phyloP scores from a whole-genome alignment of 2,329 filamentous ascomycete genomes.

The Fusarium camptoceras region DNA sequence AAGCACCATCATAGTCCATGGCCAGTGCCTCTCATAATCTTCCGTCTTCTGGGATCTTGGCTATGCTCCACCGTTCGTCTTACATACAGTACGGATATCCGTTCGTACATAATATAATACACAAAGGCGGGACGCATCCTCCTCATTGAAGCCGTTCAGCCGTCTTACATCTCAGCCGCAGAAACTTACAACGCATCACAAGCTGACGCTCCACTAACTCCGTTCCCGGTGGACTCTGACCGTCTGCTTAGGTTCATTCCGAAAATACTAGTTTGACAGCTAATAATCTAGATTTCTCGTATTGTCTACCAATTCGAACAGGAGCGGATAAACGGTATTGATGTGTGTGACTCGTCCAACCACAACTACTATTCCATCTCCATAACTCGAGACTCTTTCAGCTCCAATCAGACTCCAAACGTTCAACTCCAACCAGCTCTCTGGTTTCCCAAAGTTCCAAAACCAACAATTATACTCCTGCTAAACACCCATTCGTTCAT shows the following conservation, averaged over 20 bases:
- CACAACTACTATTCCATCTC: neutral
- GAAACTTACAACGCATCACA: conserved; percentile 1
- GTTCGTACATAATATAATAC: conserved; percentile 8
- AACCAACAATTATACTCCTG: neutral
- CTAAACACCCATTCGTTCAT: neutral
- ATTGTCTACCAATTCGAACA: neutral
- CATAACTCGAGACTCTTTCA: neutral
- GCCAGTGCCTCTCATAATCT: conserved; percentile 4
- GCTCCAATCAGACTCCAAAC: neutral
- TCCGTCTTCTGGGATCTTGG: neutral
- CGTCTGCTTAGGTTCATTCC: neutral
- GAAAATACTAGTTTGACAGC: neutral
- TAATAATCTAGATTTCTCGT: conserved; percentile 3
- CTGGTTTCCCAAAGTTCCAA: neutral
- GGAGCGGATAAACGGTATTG: neutral
- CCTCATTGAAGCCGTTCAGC: neutral
- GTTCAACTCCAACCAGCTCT: neutral
- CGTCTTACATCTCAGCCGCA: conserved; percentile 11
- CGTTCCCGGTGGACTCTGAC: neutral
- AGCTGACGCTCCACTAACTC: conserved; percentile 5
- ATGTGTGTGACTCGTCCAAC: neutral
- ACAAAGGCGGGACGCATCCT: neutral
- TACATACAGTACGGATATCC: conserved; percentile 10
- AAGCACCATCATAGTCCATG: neutral
- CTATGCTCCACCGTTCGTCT: conserved; percentile 19